These are phyloP conservation scores for Aspergillus homomorphus DNA, from an alignment of 495 filamentous ascomycete genomes.

Conservation along the genomic window DNA sequence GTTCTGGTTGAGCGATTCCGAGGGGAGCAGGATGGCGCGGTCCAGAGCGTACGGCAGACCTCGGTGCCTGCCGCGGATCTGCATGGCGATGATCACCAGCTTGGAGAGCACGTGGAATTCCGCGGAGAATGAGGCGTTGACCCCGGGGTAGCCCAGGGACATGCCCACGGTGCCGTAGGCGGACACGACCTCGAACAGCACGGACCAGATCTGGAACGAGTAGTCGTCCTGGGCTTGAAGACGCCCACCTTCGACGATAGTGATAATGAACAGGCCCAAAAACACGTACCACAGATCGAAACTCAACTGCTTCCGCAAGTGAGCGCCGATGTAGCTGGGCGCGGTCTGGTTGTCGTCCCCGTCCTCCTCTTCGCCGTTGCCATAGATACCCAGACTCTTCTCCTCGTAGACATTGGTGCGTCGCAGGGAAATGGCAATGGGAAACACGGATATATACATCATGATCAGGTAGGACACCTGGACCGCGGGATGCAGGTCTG, in stretches of 20 bases:
- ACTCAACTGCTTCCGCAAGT: slow-evolving; percentile 83
- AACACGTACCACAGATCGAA: slow-evolving; percentile 97
- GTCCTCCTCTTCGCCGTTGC: slow-evolving; percentile 39
- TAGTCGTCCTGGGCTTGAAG: slow-evolving; percentile 55
- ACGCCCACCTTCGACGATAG: slow-evolving; percentile 71
- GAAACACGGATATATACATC: slow-evolving; percentile 99
- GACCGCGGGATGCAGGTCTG: slow-evolving; percentile 79
- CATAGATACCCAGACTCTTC: slow-evolving; percentile 81
- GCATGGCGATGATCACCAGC: slow-evolving; percentile 89
- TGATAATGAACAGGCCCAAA: slow-evolving; percentile 80
- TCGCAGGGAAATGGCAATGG: slow-evolving; percentile 90
- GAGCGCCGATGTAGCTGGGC: slow-evolving; percentile 78
- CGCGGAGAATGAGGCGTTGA: slow-evolving; percentile 74
- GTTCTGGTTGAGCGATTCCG: slow-evolving; percentile 67
- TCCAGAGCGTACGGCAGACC: slow-evolving; percentile 90
- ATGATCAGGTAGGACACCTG: slow-evolving; percentile 95
- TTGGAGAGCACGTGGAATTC: slow-evolving; percentile 82
- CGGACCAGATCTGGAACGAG: slow-evolving; percentile 72
- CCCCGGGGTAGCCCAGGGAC: slow-evolving; percentile 71
- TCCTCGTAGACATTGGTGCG: slow-evolving; percentile 97
- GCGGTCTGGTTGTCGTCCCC: slow-evolving; percentile 49
- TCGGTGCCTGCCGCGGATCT: slow-evolving; percentile 87
- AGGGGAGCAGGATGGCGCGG: slow-evolving; percentile 80
- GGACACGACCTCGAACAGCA: slow-evolving; percentile 87
- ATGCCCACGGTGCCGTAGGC: slow-evolving; percentile 96